phyloP scores from a whole-genome alignment of 306 rosid genomes.

The Cicer cuneatum region DNA sequence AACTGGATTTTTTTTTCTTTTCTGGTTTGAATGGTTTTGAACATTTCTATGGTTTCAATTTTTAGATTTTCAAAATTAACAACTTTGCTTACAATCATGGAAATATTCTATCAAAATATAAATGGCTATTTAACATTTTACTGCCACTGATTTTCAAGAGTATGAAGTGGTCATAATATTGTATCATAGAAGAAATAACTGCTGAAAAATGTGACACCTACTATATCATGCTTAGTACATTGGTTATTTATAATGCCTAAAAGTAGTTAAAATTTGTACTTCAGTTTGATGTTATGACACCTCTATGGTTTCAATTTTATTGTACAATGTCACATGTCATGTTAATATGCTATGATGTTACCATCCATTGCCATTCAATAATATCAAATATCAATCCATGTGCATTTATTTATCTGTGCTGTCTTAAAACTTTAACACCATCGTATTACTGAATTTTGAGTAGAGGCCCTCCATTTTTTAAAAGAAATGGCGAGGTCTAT shows the following conservation, averaged over 20 bases:
- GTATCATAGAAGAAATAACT: not conserved
- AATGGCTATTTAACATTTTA: not conserved
- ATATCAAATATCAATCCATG: not conserved
- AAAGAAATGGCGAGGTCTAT: too few relatives aligned
- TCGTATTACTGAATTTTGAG: not conserved
- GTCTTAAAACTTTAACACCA: not conserved
- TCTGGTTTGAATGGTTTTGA: conserved; percentile 35
- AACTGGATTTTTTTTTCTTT: conserved; percentile 11
- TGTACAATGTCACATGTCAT: not conserved
- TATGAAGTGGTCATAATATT: not conserved
- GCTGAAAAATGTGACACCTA: not conserved
- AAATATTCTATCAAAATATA: not conserved
- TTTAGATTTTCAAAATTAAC: conserved; percentile 12
- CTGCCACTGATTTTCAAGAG: not conserved
- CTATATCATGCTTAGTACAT: not conserved
- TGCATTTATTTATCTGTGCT: not conserved
- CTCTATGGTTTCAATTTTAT: too few relatives aligned
- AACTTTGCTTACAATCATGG: not conserved
- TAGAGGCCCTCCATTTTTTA: too few relatives aligned
- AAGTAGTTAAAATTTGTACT: not conserved
- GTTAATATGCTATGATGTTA: not conserved
- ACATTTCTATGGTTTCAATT: conserved; percentile 20
- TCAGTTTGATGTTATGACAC: too few relatives aligned
- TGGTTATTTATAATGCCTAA: not conserved
- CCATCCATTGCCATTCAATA: conserved; percentile 7